Evolutionary conservation across 2,329 filamentous ascomycete species (phyloP).

Genomic region (Fusarium gaditjirri): DNA sequence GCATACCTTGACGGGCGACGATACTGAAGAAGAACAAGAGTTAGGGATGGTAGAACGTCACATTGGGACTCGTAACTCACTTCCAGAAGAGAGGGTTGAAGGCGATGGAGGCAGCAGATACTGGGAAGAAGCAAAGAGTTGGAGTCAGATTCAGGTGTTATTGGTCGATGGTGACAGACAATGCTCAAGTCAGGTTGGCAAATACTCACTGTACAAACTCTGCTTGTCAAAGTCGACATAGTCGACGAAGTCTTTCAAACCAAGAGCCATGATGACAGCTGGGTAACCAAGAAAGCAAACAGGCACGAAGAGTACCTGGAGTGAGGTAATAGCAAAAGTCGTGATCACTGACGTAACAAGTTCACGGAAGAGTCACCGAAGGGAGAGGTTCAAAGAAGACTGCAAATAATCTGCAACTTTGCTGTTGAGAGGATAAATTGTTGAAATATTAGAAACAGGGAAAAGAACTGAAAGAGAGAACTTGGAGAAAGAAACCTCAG

Average conservation of each 20-base stretch:
- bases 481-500: background rate
- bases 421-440: constrained; percentile 7
- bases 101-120: constrained; percentile 81
- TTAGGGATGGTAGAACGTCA: constrained; percentile 46
- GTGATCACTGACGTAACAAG: constrained; percentile 31
- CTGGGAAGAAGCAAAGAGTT: constrained; percentile 57
- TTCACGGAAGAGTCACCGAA: constrained; percentile 32
- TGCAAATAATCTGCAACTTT: background rate
- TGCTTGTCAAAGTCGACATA: constrained; percentile 75
- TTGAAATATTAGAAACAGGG: background rate
- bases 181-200: constrained; percentile 7
- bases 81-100: constrained; percentile 99
- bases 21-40: constrained; percentile 65
- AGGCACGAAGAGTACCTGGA: background rate
- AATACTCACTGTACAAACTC: constrained; percentile 71
- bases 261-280: constrained; percentile 52
- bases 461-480: background rate
- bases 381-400: background rate
- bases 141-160: constrained; percentile 25
- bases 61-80: constrained; percentile 65
- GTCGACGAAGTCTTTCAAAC: constrained; percentile 62
- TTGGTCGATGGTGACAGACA: background rate
- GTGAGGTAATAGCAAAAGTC: constrained; percentile 3
- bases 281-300: background rate
- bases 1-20: constrained; percentile 80